Percentiles rank a stretch among this genome's conserved stretches.
Evolutionary conservation across 2,329 filamentous ascomycete species (phyloP).

Genomic region (Bretziella fagacearum): DNA sequence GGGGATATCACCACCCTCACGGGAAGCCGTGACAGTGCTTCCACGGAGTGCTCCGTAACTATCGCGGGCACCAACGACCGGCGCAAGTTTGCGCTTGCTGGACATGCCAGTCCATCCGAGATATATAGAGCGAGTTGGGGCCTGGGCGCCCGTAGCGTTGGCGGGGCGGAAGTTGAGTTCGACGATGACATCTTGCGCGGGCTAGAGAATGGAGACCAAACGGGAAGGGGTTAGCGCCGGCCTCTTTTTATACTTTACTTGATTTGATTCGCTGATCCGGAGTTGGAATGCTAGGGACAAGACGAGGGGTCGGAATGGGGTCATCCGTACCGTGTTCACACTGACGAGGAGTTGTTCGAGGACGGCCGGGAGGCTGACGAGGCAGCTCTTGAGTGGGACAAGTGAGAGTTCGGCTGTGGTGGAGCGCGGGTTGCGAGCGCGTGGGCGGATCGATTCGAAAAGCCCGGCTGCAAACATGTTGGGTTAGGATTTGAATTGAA

Average conservation of each 20-base stretch:
- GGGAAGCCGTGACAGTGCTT: constrained; percentile 24
- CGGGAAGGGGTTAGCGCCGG: constrained; percentile 16
- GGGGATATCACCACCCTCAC: constrained; percentile 57
- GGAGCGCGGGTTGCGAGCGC: constrained; percentile 36
- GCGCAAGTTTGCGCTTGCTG: constrained; percentile 64
- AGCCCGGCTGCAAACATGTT: constrained; percentile 13
- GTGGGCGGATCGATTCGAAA: constrained; percentile 14
- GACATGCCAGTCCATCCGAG: constrained; percentile 97
- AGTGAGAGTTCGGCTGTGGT: constrained; percentile 70
- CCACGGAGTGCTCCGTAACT: constrained; percentile 45
- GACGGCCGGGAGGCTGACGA: constrained; percentile 78
- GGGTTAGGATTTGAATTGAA: neutral
- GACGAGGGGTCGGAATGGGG: neutral
- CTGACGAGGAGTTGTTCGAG: constrained; percentile 74
- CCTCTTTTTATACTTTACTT: too few species aligned
- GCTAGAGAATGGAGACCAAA: constrained; percentile 29
- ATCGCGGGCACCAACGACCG: constrained; percentile 55
- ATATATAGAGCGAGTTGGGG: constrained; percentile 51
- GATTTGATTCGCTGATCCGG: too few species aligned
- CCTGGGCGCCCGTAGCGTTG: constrained; percentile 27
- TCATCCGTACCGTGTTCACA: constrained; percentile 59
- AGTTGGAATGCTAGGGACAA: neutral
- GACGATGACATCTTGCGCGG: constrained; percentile 89
- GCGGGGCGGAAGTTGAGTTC: constrained; percentile 57
- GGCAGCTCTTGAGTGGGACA: constrained; percentile 78